A percentile compares a stretch with the other conserved stretches of the same genome.
These are phyloP conservation scores for Ichthyophthirius multifiliis DNA, from an alignment of 169 alveolate genomes.

Conservation along the genomic window DNA sequence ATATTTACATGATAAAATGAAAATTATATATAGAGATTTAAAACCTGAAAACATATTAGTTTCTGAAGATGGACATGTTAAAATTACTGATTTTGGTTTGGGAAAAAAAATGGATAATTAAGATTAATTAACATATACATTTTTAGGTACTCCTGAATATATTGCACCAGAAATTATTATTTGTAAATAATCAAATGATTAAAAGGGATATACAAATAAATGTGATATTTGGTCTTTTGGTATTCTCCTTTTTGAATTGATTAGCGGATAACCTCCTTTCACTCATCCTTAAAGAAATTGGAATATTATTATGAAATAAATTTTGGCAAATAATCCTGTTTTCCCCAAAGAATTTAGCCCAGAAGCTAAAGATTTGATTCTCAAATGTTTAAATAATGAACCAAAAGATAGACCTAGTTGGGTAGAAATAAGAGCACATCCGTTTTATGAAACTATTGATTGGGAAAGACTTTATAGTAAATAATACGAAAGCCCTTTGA, in stretches of 20 bases:
- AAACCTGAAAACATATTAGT: constrained; percentile 77
- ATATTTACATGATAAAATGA: constrained; percentile 9
- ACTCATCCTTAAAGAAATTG: constrained; percentile 24
- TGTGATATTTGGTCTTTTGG: constrained; percentile 83
- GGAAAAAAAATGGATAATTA: constrained; percentile 71
- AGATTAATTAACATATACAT: constrained; percentile 60
- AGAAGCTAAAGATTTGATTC: constrained; percentile 1
- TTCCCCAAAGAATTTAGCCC: not conserved
- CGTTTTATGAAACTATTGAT: constrained; percentile 20
- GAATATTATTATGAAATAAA: not conserved
- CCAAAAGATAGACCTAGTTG: constrained; percentile 6
- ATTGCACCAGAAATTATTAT: constrained; percentile 79
- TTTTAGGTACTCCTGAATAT: constrained; percentile 81
- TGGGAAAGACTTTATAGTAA: constrained; percentile 28
- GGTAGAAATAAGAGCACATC: constrained; percentile 31
- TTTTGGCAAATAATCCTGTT: not conserved
- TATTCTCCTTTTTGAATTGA: constrained; percentile 61
- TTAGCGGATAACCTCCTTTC: constrained; percentile 77
- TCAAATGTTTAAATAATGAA: constrained; percentile 1
- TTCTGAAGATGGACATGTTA: constrained; percentile 73
- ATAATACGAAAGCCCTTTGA: not conserved
- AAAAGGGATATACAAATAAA: constrained; percentile 71
- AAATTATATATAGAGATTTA: constrained; percentile 73
- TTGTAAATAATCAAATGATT: not conserved
- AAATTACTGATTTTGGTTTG: constrained; percentile 84